Base-by-base conservation (phyloP, 2,329 filamentous ascomycete genomes). In the Colletotrichum acutatum region DNA sequence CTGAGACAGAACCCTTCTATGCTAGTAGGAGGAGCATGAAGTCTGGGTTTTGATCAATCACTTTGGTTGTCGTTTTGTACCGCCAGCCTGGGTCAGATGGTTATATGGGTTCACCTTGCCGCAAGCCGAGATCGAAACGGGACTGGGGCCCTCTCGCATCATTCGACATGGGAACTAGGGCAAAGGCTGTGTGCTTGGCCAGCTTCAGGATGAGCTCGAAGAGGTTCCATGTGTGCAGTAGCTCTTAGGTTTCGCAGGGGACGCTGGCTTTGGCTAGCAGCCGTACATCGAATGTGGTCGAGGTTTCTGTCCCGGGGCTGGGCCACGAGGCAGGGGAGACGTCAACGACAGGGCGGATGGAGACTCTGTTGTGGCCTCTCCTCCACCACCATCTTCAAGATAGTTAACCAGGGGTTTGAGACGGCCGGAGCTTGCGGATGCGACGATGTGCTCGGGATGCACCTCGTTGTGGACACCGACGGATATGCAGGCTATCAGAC, bases 281-380 rank as follows among this genome's bases (percentile, higher is more conserved):
- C 7, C 19, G 22, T 32, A 22, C 19, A 14, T 22, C 5, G 57
- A 9, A 3, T 12, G 12, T 46, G 22, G 37, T n/a, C 19, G 58
- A 14, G 24, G 14, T 52, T 24, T 37, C 42, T n/a, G 14, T 7
- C 26, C 24, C 19, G n/a, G 11, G 42, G 7, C 28, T 52, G 2
- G n/a, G 32, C 49, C 56, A 71, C 68, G 57, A 30, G 68, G 64
- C 49, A 19, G 49, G 28, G 24, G 52, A 8, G 11, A 24, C 9
- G 26, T 30, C 52, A 46, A 71, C 52, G 57, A 68, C 57, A 71
- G 64, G 58, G 37, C 53, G 24, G 49, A 68, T 58, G 57, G 19
- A 1, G 28, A 34, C 57, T 22, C 49, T 42, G 42, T 26, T 34
- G 34, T 7, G 52, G 16, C 30, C 16, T 32, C 42, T 3, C 6